Evolutionary conservation across 23 red algal genomes (phyloP).

Genomic region (Cyanidioschyzon merolae): DNA sequence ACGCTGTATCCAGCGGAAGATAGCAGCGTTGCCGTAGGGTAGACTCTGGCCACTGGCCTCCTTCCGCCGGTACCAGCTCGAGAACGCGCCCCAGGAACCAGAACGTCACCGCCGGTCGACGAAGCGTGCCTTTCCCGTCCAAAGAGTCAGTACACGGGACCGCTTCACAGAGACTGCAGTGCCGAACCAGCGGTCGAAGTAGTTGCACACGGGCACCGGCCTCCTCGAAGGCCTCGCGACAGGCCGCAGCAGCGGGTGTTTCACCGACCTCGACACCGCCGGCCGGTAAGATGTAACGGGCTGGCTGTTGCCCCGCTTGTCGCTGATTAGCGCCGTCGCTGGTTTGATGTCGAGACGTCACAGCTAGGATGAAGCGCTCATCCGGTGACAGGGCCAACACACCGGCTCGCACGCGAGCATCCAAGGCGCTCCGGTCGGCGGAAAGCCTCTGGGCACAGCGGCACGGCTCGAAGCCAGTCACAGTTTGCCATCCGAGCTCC

Average conservation of each 20-base stretch:
- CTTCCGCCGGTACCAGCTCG: neutral
- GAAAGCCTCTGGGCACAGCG: too few relatives aligned
- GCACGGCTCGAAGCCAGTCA: too few relatives aligned
- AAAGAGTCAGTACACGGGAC: neutral
- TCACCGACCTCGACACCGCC: conserved; percentile 9
- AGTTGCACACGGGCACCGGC: neutral
- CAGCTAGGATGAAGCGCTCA: neutral
- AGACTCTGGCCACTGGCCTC: conserved; percentile 7
- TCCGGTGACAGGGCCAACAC: conserved; percentile 2
- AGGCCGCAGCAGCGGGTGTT: neutral
- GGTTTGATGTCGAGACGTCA: neutral
- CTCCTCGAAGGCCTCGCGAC: conserved; percentile 7
- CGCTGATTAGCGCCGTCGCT: neutral
- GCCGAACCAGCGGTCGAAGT: conserved; percentile 3
- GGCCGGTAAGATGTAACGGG: neutral
- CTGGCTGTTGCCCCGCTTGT: neutral
- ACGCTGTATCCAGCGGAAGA: neutral
- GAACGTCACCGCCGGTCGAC: neutral
- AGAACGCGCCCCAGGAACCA: neutral
- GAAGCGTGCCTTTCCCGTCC: neutral
- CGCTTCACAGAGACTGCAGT: neutral
- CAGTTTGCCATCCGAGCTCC: too few relatives aligned
- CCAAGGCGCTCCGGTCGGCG: neutral
- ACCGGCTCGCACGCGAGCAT: neutral
- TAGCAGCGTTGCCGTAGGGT: neutral